These are phyloP conservation scores for Pythium periplocum DNA, from an alignment of 352 stramenopile genomes.

Conservation along the genomic window DNA sequence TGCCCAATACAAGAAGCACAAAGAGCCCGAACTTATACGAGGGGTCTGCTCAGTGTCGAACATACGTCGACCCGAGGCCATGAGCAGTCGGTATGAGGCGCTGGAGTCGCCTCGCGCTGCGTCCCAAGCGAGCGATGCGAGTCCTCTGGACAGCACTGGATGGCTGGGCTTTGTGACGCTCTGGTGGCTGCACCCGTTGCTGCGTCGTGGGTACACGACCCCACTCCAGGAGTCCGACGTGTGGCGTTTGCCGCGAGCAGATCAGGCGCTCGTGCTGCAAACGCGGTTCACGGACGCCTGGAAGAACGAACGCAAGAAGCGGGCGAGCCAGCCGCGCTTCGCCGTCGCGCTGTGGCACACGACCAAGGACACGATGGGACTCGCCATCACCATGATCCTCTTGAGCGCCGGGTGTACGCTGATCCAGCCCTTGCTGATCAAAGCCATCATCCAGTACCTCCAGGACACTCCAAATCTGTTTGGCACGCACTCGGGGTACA, in stretches of 20 bases:
- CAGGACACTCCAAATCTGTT: conserved; percentile 15
- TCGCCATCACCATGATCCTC: conserved; percentile 21
- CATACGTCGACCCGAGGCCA: too few species aligned
- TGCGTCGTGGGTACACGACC: conserved; percentile 1
- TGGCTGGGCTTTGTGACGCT: too few species aligned
- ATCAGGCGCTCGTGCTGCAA: conserved; percentile 20
- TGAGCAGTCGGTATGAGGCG: too few species aligned
- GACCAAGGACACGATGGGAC: conserved; percentile 24
- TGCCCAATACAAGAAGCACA: too few species aligned
- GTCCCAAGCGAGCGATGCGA: too few species aligned
- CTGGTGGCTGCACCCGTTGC: too few species aligned
- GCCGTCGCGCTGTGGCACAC: conserved; percentile 20
- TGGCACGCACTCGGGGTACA: conserved; percentile 20
- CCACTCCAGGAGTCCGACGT: conserved; percentile 25
- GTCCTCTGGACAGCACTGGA: too few species aligned
- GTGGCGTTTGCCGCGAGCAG: conserved; percentile 18
- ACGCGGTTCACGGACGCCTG: neutral
- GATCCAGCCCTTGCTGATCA: conserved; percentile 31
- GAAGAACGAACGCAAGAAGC: neutral
- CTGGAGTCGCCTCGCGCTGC: too few species aligned
- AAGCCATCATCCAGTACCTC: conserved; percentile 22
- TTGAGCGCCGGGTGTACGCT: conserved; percentile 20
- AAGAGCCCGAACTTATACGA: too few species aligned
- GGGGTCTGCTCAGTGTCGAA: too few species aligned
- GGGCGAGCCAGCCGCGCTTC: conserved; percentile 4